Conservation (phyloP, 805 yeast genomes). For the Ogataea salicorniae region DNA sequence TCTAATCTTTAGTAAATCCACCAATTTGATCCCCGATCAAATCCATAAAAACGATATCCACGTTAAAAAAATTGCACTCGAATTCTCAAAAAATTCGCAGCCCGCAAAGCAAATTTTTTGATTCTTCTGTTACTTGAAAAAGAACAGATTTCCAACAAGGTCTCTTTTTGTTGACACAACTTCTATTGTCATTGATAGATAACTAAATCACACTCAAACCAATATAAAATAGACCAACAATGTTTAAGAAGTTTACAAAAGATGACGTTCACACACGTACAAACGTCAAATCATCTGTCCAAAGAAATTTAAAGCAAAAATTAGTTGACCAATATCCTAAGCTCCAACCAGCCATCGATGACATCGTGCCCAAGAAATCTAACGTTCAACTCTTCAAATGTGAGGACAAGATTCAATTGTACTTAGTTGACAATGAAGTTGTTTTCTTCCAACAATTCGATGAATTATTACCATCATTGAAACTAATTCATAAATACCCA, state of each 20-base stretch:
- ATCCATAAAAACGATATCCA: too few relatives aligned
- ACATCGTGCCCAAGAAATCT: slow-evolving; percentile 81
- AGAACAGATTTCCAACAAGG: too few relatives aligned
- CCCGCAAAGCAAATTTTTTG: too few relatives aligned
- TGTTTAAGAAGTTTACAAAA: slow-evolving; percentile 53
- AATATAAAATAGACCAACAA: slow-evolving; percentile 3
- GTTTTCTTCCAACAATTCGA: slow-evolving; percentile 78
- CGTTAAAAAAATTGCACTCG: too few relatives aligned
- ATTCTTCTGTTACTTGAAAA: too few relatives aligned
- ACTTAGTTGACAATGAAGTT: slow-evolving; percentile 66
- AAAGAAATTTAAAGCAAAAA: slow-evolving; percentile 75
- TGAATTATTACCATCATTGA: slow-evolving; percentile 70
- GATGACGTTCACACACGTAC: slow-evolving; percentile 89
- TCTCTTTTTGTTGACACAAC: too few relatives aligned
- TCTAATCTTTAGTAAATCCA: too few relatives aligned
- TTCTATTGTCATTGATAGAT: too few relatives aligned
- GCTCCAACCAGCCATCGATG: slow-evolving; percentile 75
- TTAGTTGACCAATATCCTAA: slow-evolving; percentile 68
- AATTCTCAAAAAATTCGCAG: too few relatives aligned
- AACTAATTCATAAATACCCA: slow-evolving; percentile 77
- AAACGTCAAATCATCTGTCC: slow-evolving; percentile 91
- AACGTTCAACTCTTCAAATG: slow-evolving; percentile 78
- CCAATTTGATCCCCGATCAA: too few relatives aligned
- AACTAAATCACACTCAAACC: too few relatives aligned
- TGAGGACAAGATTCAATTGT: slow-evolving; percentile 82